Conservation (phyloP, 73 alveolate species). For the Tetrahymena malaccensis region DNA sequence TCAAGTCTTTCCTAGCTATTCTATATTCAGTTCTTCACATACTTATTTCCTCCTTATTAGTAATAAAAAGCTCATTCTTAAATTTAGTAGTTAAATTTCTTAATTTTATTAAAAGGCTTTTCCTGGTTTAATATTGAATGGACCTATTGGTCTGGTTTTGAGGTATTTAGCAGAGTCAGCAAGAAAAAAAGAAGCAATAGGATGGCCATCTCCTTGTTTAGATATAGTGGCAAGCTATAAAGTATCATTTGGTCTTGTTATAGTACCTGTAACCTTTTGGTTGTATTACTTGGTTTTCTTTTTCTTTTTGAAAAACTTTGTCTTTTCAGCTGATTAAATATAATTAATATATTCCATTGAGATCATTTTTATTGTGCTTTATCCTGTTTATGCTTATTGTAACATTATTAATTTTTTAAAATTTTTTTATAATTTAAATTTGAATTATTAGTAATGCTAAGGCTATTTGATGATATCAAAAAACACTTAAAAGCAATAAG, state of each 20-base stretch:
- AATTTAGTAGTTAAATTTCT: background rate
- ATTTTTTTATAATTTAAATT: too few relatives aligned
- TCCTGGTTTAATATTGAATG: slow-evolving; percentile 63
- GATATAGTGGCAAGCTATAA: slow-evolving; percentile 78
- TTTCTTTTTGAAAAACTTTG: background rate
- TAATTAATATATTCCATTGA: background rate
- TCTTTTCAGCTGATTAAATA: background rate
- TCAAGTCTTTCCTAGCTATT: background rate
- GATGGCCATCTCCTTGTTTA: slow-evolving; percentile 63
- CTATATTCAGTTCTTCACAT: background rate
- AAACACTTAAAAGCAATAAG: background rate
- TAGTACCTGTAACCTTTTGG: slow-evolving; percentile 24
- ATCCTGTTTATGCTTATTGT: background rate
- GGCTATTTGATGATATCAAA: background rate
- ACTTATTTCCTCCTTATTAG: background rate
- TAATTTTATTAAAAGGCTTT: slow-evolving; percentile 40
- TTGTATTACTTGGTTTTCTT: slow-evolving; percentile 34
- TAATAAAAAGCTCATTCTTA: background rate
- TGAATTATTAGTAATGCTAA: background rate
- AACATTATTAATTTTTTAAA: background rate
- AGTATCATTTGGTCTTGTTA: slow-evolving; percentile 49
- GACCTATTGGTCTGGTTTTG: slow-evolving; percentile 51
- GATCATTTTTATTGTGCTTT: background rate
- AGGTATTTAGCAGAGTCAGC: slow-evolving; percentile 60
- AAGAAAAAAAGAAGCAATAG: slow-evolving; percentile 62